Base-by-base conservation (phyloP, 345 rosid genomes). In the Jatropha curcas region DNA sequence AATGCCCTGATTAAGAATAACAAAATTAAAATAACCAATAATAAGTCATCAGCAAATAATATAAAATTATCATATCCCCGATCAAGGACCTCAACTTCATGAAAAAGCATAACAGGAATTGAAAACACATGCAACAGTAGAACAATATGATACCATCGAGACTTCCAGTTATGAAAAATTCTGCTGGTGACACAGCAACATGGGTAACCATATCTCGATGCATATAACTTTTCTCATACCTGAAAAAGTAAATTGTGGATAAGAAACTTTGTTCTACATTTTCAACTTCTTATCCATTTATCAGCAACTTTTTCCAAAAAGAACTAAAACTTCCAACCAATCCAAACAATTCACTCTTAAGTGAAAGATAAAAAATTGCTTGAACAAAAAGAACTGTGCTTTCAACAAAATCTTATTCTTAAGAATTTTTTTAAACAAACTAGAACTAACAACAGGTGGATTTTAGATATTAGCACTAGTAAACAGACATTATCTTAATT, bases 151-250 rank as follows among this genome's bases (percentile, higher is more conserved):
- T 68, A 94, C 97, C 98, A 80, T 95, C 99, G 68, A 81, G 62
- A 79, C 98, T 95, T 73, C 98, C 99, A 27, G 94, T 92, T 5
- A 95, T 88, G 64, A 92, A 95, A 84, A 91, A 95, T 55, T 92
- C 99, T 22, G 99, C 96, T 6, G 89, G 80, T 9, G 99, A 92
- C 30, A 92, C 96, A 50, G 98, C 97, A 57, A 92, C 97, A 81
- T 92, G 98, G 1, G 96, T 90, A 68, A 92, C 96, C 66, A 88
- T 90, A 82, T 95, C 99, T n/a, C 99, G 83, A 72, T 92, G 99
- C 98, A 92, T 91, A 78, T 95, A 95, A 82, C 96, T 95, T 72
- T 91, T 95, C 84, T 95, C 99, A 70, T 89, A 94, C 98, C 98
- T 94, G 82, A 1, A 65, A 24, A 13, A 19, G 56, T n/a, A 57